Evolutionary conservation across 192 early-diverging fungal genomes (phyloP).

Genomic region (Coemansia sp.): DNA sequence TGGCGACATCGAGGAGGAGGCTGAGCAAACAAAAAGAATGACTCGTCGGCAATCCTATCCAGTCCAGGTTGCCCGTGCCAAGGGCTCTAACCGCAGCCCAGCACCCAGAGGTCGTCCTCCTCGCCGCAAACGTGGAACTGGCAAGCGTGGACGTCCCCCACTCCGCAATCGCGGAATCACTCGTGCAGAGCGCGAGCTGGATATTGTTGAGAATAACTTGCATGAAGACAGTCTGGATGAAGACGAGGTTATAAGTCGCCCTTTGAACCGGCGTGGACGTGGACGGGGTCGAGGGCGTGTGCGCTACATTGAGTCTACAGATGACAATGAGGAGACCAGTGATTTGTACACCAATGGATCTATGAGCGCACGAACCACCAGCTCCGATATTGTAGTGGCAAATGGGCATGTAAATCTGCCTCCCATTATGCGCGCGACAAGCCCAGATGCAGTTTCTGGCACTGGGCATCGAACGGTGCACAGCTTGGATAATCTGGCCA

Average conservation of each 20-base stretch:
- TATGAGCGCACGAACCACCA: not conserved
- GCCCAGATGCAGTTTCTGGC: not conserved
- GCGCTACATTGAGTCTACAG: conserved; percentile 8
- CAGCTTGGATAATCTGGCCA: conserved; percentile 10
- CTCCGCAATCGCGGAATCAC: conserved; percentile 7
- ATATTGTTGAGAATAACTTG: conserved; percentile 2
- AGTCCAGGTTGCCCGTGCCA: not conserved
- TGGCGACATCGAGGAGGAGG: not conserved
- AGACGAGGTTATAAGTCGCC: not conserved
- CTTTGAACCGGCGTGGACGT: not conserved
- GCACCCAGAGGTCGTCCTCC: not conserved
- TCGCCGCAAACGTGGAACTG: not conserved
- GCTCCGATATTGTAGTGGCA: conserved; percentile 12
- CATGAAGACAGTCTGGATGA: conserved; percentile 3
- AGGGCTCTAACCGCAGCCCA: not conserved
- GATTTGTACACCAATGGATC: conserved; percentile 4
- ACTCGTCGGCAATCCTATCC: conserved; percentile 22
- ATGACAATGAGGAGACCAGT: conserved; percentile 9
- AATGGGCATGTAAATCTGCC: conserved; percentile 4
- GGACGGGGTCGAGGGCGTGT: conserved; percentile 9
- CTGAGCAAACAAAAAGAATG: not conserved
- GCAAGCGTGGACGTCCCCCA: conserved; percentile 3
- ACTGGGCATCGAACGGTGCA: not conserved
- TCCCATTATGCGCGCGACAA: not conserved
- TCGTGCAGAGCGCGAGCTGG: conserved; percentile 6